These are phyloP conservation scores for Sporisorium iseilematis-ciliati DNA, from an alignment of 1,284 basidiomycete species.

Conservation along the genomic window DNA sequence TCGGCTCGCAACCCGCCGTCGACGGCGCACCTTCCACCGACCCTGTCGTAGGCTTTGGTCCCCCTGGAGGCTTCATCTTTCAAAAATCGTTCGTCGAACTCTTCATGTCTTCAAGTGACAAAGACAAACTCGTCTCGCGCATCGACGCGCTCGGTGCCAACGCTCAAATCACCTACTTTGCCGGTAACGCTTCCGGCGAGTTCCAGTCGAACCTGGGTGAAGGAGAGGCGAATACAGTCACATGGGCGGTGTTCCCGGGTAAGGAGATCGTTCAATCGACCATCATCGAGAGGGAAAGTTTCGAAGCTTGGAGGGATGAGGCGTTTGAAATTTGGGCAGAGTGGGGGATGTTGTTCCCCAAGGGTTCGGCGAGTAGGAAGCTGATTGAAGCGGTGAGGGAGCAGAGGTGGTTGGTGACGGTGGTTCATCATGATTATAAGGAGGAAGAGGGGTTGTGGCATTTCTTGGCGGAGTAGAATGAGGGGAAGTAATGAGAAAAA, in stretches of 20 bases:
- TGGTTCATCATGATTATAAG: slow-evolving; percentile 95
- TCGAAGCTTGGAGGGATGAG: slow-evolving; percentile 79
- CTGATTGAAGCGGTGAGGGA: slow-evolving; percentile 80
- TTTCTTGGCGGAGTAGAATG: slow-evolving; percentile 36
- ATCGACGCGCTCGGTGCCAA: slow-evolving; percentile 75
- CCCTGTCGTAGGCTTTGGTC: slow-evolving; percentile 90
- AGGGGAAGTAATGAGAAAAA: no score
- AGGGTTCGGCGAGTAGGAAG: slow-evolving; percentile 79
- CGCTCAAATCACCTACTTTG: slow-evolving; percentile 83
- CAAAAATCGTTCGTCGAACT: slow-evolving; percentile 99
- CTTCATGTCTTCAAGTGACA: slow-evolving; percentile 79
- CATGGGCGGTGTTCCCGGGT: slow-evolving; percentile 72
- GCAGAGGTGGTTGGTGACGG: slow-evolving; percentile 88
- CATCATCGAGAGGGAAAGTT: slow-evolving; percentile 71
- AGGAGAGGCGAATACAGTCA: slow-evolving; percentile 71
- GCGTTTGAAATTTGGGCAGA: slow-evolving; percentile 96
- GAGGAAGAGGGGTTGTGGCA: slow-evolving; percentile 82
- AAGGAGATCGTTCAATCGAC: slow-evolving; percentile 72
- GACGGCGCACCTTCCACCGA: slow-evolving; percentile 64
- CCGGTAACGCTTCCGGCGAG: slow-evolving; percentile 76
- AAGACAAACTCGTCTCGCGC: slow-evolving; percentile 77
- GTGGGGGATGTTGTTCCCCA: slow-evolving; percentile 89
- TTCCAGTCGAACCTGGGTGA: slow-evolving; percentile 69
- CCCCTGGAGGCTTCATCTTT: slow-evolving; percentile 89
- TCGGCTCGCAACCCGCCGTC: slow-evolving; percentile 86